These are phyloP conservation scores for Pseudogymnoascus sp. DNA, from an alignment of 2,329 filamentous ascomycete species.

Conservation along the genomic window DNA sequence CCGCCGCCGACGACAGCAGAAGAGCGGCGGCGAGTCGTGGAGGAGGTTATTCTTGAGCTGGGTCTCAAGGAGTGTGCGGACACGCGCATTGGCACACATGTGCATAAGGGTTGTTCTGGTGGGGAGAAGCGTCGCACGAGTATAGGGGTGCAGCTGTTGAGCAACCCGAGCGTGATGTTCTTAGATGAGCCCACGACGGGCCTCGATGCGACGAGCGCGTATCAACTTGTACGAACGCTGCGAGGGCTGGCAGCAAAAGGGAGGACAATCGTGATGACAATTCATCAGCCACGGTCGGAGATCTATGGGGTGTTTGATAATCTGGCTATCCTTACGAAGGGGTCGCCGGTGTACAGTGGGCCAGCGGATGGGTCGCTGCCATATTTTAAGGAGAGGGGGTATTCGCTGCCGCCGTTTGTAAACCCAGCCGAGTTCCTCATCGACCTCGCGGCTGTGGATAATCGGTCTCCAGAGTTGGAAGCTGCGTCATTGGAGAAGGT, in stretches of 20 bases:
- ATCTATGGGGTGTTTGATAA: constrained; percentile 74
- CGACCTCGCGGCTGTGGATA: constrained; percentile 67
- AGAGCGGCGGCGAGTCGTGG: constrained; percentile 57
- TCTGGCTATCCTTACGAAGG: constrained; percentile 59
- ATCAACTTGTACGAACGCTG: constrained; percentile 62
- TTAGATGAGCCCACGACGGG: constrained; percentile 75
- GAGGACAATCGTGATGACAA: constrained; percentile 63
- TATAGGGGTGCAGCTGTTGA: constrained; percentile 71
- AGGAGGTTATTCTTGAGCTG: constrained; percentile 68
- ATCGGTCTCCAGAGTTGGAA: constrained; percentile 60
- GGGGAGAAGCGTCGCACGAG: constrained; percentile 71
- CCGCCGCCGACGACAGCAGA: no score
- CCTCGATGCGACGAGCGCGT: constrained; percentile 69
- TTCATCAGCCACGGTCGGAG: constrained; percentile 71
- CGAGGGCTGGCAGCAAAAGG: constrained; percentile 61
- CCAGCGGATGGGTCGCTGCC: constrained; percentile 47
- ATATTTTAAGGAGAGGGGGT: constrained; percentile 56
- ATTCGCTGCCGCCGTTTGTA: constrained; percentile 60
- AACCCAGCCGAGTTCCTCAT: constrained; percentile 73
- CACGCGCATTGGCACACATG: constrained; percentile 63
- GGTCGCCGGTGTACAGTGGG: constrained; percentile 62
- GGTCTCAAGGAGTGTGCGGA: constrained; percentile 71
- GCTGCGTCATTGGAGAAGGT: constrained; percentile 51
- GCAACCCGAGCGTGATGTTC: constrained; percentile 70
- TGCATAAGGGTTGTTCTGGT: constrained; percentile 68